Evolutionary conservation across 1,139 yeast species (phyloP).

Genomic region (Saccharomyces hybrid): DNA sequence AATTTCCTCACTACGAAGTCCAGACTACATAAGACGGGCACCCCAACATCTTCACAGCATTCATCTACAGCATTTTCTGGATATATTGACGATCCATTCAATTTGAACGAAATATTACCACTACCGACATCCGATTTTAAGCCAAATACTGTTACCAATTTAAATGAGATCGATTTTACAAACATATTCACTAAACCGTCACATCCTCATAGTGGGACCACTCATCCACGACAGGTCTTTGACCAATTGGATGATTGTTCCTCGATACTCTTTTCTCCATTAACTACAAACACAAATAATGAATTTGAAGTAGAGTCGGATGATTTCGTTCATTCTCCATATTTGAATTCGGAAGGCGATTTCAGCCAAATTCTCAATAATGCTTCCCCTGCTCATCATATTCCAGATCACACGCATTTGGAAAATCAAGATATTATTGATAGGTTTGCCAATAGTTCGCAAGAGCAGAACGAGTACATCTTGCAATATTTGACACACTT

Average conservation of each 20-base stretch:
- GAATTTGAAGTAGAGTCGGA: neutral
- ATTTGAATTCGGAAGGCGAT: neutral
- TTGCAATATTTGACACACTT: neutral
- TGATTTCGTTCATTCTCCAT: neutral
- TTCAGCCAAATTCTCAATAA: neutral
- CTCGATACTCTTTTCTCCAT: neutral
- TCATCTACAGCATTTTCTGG: neutral
- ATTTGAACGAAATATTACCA: neutral
- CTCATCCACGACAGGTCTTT: constrained; percentile 1
- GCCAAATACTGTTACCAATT: constrained; percentile 5
- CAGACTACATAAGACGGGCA: neutral
- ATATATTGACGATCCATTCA: neutral
- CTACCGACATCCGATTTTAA: neutral
- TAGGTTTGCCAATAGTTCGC: neutral
- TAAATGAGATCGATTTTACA: constrained; percentile 32
- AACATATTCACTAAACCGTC: constrained; percentile 26
- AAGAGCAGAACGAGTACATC: neutral
- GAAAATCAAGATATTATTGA: neutral
- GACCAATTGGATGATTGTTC: neutral
- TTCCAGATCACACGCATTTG: neutral
- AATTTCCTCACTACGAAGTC: neutral
- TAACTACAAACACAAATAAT: neutral
- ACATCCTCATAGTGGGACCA: constrained; percentile 4
- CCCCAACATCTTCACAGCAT: neutral
- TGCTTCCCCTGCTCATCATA: neutral